These are phyloP conservation scores for Leccinum rimulosum DNA, from an alignment of 768 basidiomycete genomes.

Conservation along the genomic window DNA sequence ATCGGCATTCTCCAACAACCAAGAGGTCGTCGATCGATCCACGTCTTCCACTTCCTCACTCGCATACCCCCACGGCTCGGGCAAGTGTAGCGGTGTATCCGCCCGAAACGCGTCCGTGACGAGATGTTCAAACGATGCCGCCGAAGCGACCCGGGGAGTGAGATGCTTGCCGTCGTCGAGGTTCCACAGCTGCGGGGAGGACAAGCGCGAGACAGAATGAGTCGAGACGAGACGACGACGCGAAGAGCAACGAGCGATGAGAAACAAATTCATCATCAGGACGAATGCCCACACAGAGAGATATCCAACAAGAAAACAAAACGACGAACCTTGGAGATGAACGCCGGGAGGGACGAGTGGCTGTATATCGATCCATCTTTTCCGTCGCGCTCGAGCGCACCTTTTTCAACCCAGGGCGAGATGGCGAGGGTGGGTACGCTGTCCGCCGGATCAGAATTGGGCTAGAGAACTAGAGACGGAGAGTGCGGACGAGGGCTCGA, in stretches of 20 bases:
- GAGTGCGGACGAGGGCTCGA: not conserved
- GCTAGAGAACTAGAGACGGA: not conserved
- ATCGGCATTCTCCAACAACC: not conserved
- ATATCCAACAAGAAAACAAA: not conserved
- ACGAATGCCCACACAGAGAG: not conserved
- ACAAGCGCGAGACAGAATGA: not conserved
- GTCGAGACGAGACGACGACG: not conserved
- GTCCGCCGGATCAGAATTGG: not conserved
- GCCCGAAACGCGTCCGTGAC: slow-evolving; percentile 21
- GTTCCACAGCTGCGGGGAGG: slow-evolving; percentile 23
- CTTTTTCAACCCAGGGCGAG: slow-evolving; percentile 26
- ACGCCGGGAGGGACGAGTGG: slow-evolving; percentile 22
- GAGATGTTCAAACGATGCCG: slow-evolving; percentile 25
- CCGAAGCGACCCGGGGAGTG: slow-evolving; percentile 20
- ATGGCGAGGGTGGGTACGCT: slow-evolving; percentile 23
- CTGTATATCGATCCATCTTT: slow-evolving; percentile 16
- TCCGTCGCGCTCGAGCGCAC: slow-evolving; percentile 12
- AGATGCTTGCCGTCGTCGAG: slow-evolving; percentile 22
- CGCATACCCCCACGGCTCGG: slow-evolving; percentile 22
- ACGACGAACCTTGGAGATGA: slow-evolving; percentile 18
- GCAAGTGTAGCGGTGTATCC: slow-evolving; percentile 14
- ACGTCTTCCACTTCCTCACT: not conserved
- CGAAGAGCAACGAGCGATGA: not conserved
- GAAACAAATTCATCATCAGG: not conserved
- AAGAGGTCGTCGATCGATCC: not conserved